Evolutionary conservation across 148 eudicot species (phyloP).

Genomic region (Simmondsia chinensis): DNA sequence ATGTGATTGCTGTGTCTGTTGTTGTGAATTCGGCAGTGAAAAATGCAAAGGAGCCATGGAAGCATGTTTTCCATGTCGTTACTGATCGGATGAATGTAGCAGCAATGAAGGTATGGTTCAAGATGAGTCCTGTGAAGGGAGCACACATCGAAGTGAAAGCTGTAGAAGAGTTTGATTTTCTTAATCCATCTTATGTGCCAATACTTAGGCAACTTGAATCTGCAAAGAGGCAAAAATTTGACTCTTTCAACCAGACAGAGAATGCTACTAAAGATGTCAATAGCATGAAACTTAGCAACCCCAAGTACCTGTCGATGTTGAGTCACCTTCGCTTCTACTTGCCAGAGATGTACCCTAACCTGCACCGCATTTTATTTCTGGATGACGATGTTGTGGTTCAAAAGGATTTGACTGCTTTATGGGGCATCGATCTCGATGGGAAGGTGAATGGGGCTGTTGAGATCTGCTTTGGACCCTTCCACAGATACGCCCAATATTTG

Average conservation of each 20-base stretch:
- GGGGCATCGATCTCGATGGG: slow-evolving; percentile 75
- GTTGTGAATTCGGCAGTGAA: slow-evolving; percentile 77
- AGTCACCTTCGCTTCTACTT: slow-evolving; percentile 86
- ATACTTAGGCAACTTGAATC: slow-evolving; percentile 70
- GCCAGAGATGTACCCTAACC: slow-evolving; percentile 83
- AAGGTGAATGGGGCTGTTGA: slow-evolving; percentile 86
- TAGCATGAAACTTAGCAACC: slow-evolving; percentile 46
- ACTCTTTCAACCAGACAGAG: slow-evolving; percentile 57
- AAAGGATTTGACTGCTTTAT: slow-evolving; percentile 82
- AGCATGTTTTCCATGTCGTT: slow-evolving; percentile 84
- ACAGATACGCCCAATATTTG: slow-evolving; percentile 70
- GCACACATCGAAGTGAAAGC: slow-evolving; percentile 83
- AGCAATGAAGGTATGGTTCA: slow-evolving; percentile 95
- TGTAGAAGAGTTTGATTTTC: slow-evolving; percentile 56
- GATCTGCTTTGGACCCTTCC: slow-evolving; percentile 94
- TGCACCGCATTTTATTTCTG: slow-evolving; percentile 68
- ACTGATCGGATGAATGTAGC: slow-evolving; percentile 81
- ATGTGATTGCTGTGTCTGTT: slow-evolving; percentile 87
- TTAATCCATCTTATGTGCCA: slow-evolving; percentile 74
- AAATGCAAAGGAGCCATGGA: slow-evolving; percentile 70
- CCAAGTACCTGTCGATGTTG: slow-evolving; percentile 67
- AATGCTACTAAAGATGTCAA: slow-evolving; percentile 48
- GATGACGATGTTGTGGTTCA: slow-evolving; percentile 98
- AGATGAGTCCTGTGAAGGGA: slow-evolving; percentile 63
- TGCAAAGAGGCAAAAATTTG: slow-evolving; percentile 33